phyloP scores from a whole-genome alignment of 768 basidiomycete species.

The Agrocybe praecox region DNA sequence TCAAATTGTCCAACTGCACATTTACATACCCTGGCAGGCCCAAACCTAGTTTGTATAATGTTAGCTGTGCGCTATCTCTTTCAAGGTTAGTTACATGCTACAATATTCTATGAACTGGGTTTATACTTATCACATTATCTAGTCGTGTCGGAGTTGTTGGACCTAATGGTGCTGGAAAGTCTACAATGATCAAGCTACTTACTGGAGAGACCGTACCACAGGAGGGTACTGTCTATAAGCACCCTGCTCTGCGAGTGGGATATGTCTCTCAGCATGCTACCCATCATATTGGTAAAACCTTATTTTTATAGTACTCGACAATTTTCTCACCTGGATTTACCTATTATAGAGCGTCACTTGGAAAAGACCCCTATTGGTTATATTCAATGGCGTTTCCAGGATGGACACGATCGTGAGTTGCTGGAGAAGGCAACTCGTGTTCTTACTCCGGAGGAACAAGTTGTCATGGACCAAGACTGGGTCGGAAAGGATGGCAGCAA shows the following conservation, averaged over 20 bases:
- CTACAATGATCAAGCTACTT: constrained; percentile 91
- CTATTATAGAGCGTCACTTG: constrained; percentile 74
- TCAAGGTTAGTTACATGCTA: constrained; percentile 62
- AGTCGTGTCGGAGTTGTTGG: constrained; percentile 93
- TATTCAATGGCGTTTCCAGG: constrained; percentile 99
- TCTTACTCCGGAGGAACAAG: constrained; percentile 87
- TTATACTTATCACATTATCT: constrained; percentile 19
- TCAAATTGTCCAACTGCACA: constrained; percentile 90
- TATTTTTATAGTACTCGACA: neutral
- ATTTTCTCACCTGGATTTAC: neutral
- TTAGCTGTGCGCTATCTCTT: constrained; percentile 91
- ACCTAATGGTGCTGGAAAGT: constrained; percentile 96
- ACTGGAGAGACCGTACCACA: constrained; percentile 94
- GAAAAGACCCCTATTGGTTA: constrained; percentile 97
- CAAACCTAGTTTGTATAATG: constrained; percentile 81
- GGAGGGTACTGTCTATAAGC: constrained; percentile 90
- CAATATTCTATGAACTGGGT: constrained; percentile 1
- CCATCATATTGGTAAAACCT: constrained; percentile 79
- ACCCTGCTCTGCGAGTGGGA: constrained; percentile 90
- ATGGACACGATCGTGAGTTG: constrained; percentile 95
- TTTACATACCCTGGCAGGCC: constrained; percentile 90
- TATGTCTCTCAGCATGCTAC: constrained; percentile 99
- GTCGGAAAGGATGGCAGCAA: constrained; percentile 89
- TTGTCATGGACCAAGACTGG: constrained; percentile 80
- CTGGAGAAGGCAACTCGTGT: constrained; percentile 90